Base-by-base conservation (phyloP, 2,329 filamentous ascomycete species). In the Fusarium sp. region DNA sequence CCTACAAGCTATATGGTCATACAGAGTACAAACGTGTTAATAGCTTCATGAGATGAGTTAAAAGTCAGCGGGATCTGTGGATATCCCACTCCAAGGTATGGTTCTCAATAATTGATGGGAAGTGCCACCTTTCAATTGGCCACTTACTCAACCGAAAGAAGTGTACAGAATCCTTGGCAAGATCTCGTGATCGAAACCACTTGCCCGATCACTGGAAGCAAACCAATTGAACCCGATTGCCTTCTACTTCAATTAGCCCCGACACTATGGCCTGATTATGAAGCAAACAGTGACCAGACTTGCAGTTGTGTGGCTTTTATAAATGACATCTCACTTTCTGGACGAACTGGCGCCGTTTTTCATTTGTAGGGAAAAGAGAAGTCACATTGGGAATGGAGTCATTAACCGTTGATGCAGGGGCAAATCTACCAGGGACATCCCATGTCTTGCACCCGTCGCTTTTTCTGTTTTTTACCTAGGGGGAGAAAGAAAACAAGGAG, bases 271-370 rank as follows among this genome's bases (percentile, higher is more conserved):
- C 5, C 16, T 16, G 15, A 40, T n/a, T 4, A 28, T 51, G 8
- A 33, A 20, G 15, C 58, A 38, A 49, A 44, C 33, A 7, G n/a
- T 11, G 4, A 10, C 3, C 20, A 37, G 9, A 9, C 9, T 8
- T 9, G 16, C 41, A 5, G 1, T 15, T 30, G 18, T 16, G 9
- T 11, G 9, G 16, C 5, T 9, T 5, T 23, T 6, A 10, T 34
- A 26, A 15, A 28, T 47, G 61, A 65, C 16, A 31, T 3, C 31
- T 65, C 60, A 64, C 15, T 58, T 30, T 41, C 16, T 6, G n/a
- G 5, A 16, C 6, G 4, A 15, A 20, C 52, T 20, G 42, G 23
- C 52, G 10, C 7, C 4, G 18, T n/a, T 37, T 38, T 26, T 18
- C 20, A 40, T 37, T 37, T 30, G 28, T 8, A 26, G 16, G 4